Base-by-base conservation (phyloP, 352 stramenopile species). In the Saprolegnia diclina region DNA sequence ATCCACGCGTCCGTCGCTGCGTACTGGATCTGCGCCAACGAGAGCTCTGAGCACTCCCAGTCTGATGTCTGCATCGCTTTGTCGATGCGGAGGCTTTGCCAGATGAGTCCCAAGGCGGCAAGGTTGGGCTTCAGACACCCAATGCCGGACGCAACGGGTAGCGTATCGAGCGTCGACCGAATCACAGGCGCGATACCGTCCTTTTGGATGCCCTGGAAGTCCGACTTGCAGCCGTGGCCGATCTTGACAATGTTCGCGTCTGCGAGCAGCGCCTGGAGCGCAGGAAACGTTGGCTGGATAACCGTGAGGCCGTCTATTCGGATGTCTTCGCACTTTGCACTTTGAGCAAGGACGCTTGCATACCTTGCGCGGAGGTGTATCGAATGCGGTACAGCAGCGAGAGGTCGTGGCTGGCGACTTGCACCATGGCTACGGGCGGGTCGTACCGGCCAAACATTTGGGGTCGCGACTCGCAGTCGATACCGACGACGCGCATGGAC, bases 61-160 rank as follows among this genome's bases (percentile, higher is more conserved):
- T 94, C 82, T 19, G 86, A 94, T 21, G 92, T 82, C 67, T 94
- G 86, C 86, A 94, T 92, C 52, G 88, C 78, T 69, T 94, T 94
- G 38, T 83, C 85, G 62, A 94, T 85, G 32, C 67, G 80, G 13
- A 78, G 73, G 16, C 73, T 74, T 26, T 91, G 74, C 73, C 92
- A 92, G n/a, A 94, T 62, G 46, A 90, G 80, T 37, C 80, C 87
- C 21, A 89, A 74, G 24, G 82, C 92, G 71, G 87, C 81, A 16
- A 94, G 75, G 18, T 83, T 82, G 4, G 86, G 86, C 38, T 85
- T 80, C 18, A 86, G 68, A 48, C 86, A 94, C 14, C 86, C 86
- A 38, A 94, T 74, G 56, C 91, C 88, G 70, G 83, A 82, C 9
- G 81, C 78, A 44, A 94, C 83, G 22, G 85, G 83, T 35, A 94